These are phyloP conservation scores for Jamesozyma jinghongensis DNA, from an alignment of 805 yeast species.

Conservation along the genomic window DNA sequence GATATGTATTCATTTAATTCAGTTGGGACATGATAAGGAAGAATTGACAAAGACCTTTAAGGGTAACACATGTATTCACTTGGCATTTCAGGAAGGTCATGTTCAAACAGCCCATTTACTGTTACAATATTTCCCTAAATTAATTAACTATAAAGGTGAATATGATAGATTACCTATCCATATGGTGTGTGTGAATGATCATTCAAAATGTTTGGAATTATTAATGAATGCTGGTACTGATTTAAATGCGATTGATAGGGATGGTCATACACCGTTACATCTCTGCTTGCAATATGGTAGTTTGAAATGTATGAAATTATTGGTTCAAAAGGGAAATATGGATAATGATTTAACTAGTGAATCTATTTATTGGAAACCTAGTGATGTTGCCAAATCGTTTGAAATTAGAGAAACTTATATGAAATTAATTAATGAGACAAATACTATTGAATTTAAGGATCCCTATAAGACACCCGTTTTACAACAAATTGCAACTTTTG, in stretches of 20 bases:
- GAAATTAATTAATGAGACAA: constrained; percentile 18
- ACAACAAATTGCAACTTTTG: constrained; percentile 12
- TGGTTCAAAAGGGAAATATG: constrained; percentile 37
- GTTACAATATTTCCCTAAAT: constrained; percentile 52
- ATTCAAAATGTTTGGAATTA: constrained; percentile 51
- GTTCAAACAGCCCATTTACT: constrained; percentile 63
- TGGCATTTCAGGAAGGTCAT: constrained; percentile 54
- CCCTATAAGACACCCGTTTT: constrained; percentile 6
- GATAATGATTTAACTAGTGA: background rate
- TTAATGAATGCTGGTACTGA: constrained; percentile 70
- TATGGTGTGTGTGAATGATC: constrained; percentile 52
- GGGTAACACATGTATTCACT: constrained; percentile 58
- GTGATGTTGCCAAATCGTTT: constrained; percentile 45
- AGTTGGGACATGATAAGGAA: constrained; percentile 45
- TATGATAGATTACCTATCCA: constrained; percentile 58
- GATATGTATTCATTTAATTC: constrained; percentile 51
- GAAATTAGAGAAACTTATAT: constrained; percentile 39
- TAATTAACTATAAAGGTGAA: constrained; percentile 40
- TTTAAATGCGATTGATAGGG: constrained; percentile 56
- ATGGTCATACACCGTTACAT: constrained; percentile 79
- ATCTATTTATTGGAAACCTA: constrained; percentile 31
- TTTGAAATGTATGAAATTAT: constrained; percentile 42
- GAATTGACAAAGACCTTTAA: constrained; percentile 46
- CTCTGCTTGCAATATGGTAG: constrained; percentile 67
- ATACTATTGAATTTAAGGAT: constrained; percentile 3